Evolutionary conservation across 768 basidiomycete species (phyloP), one percentile per base, ranked within the genome.

Genomic region (Exsudoporus frostii): DNA sequence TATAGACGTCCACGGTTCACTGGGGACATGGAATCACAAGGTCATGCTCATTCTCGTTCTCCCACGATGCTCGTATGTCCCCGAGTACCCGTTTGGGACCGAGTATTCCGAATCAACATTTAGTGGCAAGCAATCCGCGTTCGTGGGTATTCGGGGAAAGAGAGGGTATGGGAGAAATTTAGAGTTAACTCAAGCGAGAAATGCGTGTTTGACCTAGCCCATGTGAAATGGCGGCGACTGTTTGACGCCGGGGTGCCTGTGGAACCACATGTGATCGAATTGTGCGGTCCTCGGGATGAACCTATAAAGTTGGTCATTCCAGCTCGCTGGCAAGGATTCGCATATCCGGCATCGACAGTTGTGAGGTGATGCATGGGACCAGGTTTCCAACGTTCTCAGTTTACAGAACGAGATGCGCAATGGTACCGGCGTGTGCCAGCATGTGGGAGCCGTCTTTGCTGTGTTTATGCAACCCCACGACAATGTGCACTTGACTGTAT

Each of bases 91-190:
- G 13, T 34, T 13, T n/a, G 4, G 27, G 45, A 5, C n/a, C 44
- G 22, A 57, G 66, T 17, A 43, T 41, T 6, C 39, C 76, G 25
- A 67, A 65, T 11, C 45, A 22, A 11, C 44, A 38, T 15, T 56
- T 78, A 38, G 61, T 32, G 73, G 74, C 25, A 66, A 72, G 57
- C 64, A 61, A 53, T 79, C 79, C 51, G 78, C 65, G 7, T 73
- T 73, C 38, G 61, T 76, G 27, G 65, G 48, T 57, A 30, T 24
- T 59, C 24, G 36, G 38, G 20, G 48, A 49, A 38, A 50, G 43
- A 10, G 50, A 50, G 27, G 47, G 25, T 11, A 30, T 52, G 33
- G 34, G 22, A 14, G 69, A 69, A 33, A 57, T 75, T 5, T 71
- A 68, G 67, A 38, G 32, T 5, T 67, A 56, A 55, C 29, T 69